These are phyloP conservation scores for Aureobasidium zeae DNA, from an alignment of 2,329 filamentous ascomycete species.

Conservation along the genomic window DNA sequence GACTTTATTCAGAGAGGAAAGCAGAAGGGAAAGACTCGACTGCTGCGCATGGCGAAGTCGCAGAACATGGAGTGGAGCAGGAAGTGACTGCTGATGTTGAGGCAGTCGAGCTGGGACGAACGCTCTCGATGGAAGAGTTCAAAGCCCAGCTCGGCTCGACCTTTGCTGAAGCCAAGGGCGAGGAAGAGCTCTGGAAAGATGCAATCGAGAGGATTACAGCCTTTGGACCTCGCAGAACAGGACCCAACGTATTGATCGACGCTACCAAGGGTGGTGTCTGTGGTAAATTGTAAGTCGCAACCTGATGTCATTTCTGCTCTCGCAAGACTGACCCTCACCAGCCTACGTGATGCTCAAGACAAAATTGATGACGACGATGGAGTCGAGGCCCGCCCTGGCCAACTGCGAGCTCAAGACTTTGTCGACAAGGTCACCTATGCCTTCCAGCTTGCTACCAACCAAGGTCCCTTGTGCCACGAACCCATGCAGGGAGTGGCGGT, in stretches of 20 bases:
- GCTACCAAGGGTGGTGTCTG: slow-evolving; percentile 63
- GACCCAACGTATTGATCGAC: slow-evolving; percentile 85
- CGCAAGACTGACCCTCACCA: not conserved
- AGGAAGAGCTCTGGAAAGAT: slow-evolving; percentile 67
- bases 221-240: slow-evolving; percentile 77
- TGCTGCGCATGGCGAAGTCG: slow-evolving; percentile 31
- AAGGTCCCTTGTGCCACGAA: slow-evolving; percentile 86
- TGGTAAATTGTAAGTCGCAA: slow-evolving; percentile 54
- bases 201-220: slow-evolving; percentile 73
- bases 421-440: slow-evolving; percentile 86
- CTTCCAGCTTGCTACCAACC: slow-evolving; percentile 83
- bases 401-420: slow-evolving; percentile 46
- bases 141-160: slow-evolving; percentile 58
- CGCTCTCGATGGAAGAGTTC: slow-evolving; percentile 66
- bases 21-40: slow-evolving; percentile 33
- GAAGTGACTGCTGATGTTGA: slow-evolving; percentile 41
- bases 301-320: not conserved
- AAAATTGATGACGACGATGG: slow-evolving; percentile 19
- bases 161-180: slow-evolving; percentile 63
- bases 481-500: slow-evolving; percentile 89
- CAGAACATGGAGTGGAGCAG: slow-evolving; percentile 28
- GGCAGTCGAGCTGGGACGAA: slow-evolving; percentile 40
- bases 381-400: slow-evolving; percentile 45
- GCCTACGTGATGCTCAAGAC: slow-evolving; percentile 23
- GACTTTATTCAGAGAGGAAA: slow-evolving; percentile 63